Evolutionary conservation across 1,139 yeast species (phyloP).

Genomic region (Pichia sp.): DNA sequence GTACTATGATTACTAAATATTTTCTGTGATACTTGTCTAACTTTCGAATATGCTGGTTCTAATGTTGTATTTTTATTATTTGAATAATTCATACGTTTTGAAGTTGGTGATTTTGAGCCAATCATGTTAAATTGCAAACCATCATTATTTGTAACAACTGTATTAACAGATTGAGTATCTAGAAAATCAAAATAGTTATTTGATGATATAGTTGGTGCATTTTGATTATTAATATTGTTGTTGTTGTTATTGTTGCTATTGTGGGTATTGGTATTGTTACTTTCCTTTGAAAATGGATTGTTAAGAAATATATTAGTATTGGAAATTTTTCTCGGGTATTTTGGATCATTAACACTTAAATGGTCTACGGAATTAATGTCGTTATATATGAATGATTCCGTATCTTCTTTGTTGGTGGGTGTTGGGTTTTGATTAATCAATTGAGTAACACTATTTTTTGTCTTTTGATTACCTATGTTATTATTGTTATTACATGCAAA

Average conservation of each 20-base stretch:
- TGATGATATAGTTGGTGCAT: neutral
- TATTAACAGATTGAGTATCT: conserved; percentile 11
- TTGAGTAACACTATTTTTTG: neutral
- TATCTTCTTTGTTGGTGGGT: conserved; percentile 8
- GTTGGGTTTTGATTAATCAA: neutral
- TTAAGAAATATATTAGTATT: neutral
- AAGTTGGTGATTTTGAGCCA: conserved; percentile 9
- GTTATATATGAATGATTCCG: conserved; percentile 26
- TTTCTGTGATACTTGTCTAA: conserved; percentile 14
- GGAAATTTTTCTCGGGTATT: conserved; percentile 3
- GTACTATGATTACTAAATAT: conserved; percentile 1
- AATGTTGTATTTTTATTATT: conserved; percentile 1
- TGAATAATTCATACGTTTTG: conserved; percentile 4
- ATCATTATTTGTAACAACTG: conserved; percentile 8
- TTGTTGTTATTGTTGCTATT: neutral
- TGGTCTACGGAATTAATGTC: conserved; percentile 15
- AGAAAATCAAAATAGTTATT: conserved; percentile 12
- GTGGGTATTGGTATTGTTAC: neutral
- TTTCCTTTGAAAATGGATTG: conserved; percentile 6
- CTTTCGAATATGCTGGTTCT: conserved; percentile 12
- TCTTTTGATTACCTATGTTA: neutral
- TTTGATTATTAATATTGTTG: neutral
- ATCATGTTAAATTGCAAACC: neutral
- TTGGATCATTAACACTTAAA: conserved; percentile 5
- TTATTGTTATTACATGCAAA: neutral